Conservation (phyloP, 257 asterid species). For the Solanum appendiculatum region DNA sequence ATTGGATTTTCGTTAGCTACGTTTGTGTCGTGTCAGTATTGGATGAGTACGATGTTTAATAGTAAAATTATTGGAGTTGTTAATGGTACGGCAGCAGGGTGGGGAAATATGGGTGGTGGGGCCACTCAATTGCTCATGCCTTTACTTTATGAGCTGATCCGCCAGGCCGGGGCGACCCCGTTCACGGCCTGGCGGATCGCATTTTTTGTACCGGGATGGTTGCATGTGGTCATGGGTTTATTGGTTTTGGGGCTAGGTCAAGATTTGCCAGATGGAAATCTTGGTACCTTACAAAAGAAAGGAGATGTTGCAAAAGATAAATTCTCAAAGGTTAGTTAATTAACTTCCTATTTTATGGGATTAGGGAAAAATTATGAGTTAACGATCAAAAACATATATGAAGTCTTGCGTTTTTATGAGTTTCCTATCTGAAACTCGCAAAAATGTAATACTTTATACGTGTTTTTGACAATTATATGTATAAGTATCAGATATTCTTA, state of each 20-base stretch:
- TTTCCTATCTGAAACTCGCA: no score
- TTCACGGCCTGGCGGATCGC: slow-evolving; percentile 57
- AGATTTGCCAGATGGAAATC: slow-evolving; percentile 58
- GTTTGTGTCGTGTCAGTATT: slow-evolving; percentile 50
- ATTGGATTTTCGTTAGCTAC: slow-evolving; percentile 59
- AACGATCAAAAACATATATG: no score
- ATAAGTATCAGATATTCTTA: neutral
- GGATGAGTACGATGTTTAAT: slow-evolving; percentile 56
- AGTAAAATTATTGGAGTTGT: slow-evolving; percentile 42
- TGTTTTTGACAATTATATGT: no score
- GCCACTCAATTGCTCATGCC: slow-evolving; percentile 60
- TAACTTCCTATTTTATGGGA: neutral
- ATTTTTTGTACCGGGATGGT: slow-evolving; percentile 39
- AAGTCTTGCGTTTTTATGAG: no score
- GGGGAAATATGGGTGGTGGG: slow-evolving; percentile 71
- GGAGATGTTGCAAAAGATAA: slow-evolving; percentile 34
- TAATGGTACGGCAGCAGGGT: slow-evolving; percentile 52
- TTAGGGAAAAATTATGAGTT: neutral
- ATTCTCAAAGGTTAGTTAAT: slow-evolving; percentile 15
- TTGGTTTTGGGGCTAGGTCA: slow-evolving; percentile 41
- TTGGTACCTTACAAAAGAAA: slow-evolving; percentile 20
- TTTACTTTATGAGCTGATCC: slow-evolving; percentile 27
- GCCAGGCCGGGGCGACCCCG: slow-evolving; percentile 29
- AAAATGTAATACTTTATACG: no score
- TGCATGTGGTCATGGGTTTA: slow-evolving; percentile 42